A percentile compares a stretch with the other conserved stretches of the same genome.
Evolutionary conservation across 768 basidiomycete genomes (phyloP).

Genomic region (Boletus pseudo-olivaceus): DNA sequence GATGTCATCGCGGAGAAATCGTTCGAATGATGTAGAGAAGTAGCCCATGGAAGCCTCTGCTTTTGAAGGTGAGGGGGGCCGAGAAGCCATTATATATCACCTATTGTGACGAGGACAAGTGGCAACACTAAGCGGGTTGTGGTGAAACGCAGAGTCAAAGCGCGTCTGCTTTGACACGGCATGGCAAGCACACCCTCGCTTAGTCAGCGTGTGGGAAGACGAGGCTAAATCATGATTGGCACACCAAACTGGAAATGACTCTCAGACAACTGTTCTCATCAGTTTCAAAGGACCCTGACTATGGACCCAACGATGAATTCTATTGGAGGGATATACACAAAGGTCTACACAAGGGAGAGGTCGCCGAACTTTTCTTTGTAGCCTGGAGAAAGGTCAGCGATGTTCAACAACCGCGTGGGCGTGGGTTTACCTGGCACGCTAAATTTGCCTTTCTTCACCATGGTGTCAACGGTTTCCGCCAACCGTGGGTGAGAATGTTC

Average conservation of each 20-base stretch:
- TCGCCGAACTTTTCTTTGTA: conserved; percentile 98
- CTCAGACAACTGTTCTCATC: neutral
- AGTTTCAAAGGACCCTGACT: neutral
- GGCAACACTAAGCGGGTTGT: neutral
- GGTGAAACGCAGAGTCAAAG: conserved; percentile 6
- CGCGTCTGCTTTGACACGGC: neutral
- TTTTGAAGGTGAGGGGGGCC: conserved; percentile 38
- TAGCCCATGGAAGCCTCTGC: conserved; percentile 42
- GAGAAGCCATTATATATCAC: conserved; percentile 31
- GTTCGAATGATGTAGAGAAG: conserved; percentile 70
- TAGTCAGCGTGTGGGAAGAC: conserved; percentile 17
- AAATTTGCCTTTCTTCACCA: conserved; percentile 98
- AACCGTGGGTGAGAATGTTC: conserved; percentile 91
- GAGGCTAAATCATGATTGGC: neutral
- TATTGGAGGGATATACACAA: conserved; percentile 23
- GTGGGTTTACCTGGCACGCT: conserved; percentile 77
- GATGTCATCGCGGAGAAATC: conserved; percentile 69
- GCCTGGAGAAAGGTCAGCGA: conserved; percentile 39
- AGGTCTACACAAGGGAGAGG: conserved; percentile 78
- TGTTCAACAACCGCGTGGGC: neutral
- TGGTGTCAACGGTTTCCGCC: conserved; percentile 84
- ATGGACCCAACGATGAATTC: conserved; percentile 8
- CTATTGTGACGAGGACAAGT: conserved; percentile 13
- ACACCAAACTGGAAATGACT: neutral
- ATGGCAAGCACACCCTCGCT: conserved; percentile 5